Percentiles rank a stretch among this genome's conserved stretches.
Conservation (phyloP, 192 early-diverging fungal genomes). For the Ramicandelaber brevisporus region DNA sequence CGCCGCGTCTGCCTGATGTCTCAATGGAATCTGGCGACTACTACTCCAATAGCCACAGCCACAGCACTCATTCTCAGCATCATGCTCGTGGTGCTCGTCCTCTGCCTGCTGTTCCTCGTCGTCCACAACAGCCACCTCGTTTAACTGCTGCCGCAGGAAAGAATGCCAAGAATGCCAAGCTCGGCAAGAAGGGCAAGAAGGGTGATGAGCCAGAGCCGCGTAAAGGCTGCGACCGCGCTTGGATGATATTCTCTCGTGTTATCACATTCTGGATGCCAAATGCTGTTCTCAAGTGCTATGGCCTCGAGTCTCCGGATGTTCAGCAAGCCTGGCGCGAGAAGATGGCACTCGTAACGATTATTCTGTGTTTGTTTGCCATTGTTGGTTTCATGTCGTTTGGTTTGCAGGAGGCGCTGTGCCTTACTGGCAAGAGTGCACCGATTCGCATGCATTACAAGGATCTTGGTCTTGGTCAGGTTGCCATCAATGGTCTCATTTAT, state of each 20-base stretch:
- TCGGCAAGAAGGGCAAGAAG: too few relatives aligned
- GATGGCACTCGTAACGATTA: constrained; percentile 61
- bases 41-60: too few relatives aligned
- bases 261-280: constrained; percentile 28
- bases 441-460: constrained; percentile 21
- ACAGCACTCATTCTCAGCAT: too few relatives aligned
- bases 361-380: constrained; percentile 34
- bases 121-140: too few relatives aligned
- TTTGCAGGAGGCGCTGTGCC: constrained; percentile 34
- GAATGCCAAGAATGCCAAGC: too few relatives aligned
- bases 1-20: too few relatives aligned
- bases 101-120: too few relatives aligned
- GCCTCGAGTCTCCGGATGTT: constrained; percentile 23
- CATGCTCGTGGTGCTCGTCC: too few relatives aligned
- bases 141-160: too few relatives aligned
- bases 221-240: too few relatives aligned
- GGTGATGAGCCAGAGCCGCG: too few relatives aligned
- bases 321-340: constrained; percentile 82
- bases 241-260: constrained; percentile 23
- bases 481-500: constrained; percentile 35
- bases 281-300: constrained; percentile 22
- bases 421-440: constrained; percentile 14
- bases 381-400: constrained; percentile 78
- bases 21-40: too few relatives aligned
- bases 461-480: constrained; percentile 21